Evolutionary conservation across 2,329 filamentous ascomycete genomes (phyloP).

Genomic region (Aspergillus quadrilineatus): DNA sequence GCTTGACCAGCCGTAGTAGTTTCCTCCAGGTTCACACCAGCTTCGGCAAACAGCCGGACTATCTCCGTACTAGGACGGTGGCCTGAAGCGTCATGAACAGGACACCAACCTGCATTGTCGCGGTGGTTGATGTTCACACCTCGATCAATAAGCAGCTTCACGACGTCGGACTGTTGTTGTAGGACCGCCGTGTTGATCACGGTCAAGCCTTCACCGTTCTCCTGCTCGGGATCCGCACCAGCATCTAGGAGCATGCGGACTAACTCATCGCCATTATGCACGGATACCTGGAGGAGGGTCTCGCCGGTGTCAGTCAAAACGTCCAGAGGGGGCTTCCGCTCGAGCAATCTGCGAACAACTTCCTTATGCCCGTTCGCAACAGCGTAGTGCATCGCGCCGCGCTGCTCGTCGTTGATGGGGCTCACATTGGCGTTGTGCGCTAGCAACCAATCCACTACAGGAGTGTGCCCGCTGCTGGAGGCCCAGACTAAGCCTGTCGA

Average conservation of each 20-base stretch:
- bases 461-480: not conserved
- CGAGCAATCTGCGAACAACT: not conserved
- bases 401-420: not conserved
- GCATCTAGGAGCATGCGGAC: not conserved
- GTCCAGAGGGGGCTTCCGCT: not conserved
- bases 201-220: not conserved
- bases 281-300: not conserved
- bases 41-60: not conserved
- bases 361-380: not conserved
- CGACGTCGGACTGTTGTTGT: not conserved
- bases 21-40: not conserved
- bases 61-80: not conserved
- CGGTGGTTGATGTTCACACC: not conserved
- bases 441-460: not conserved
- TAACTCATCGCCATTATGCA: not conserved
- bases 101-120: not conserved
- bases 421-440: not conserved
- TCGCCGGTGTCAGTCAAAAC: not conserved
- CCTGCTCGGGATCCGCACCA: not conserved
- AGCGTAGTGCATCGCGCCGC: not conserved
- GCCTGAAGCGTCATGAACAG: conserved; percentile 1
- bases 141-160: not conserved
- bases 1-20: not conserved
- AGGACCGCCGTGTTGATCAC: not conserved
- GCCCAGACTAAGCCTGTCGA: not conserved